Conservation (phyloP, 1,284 basidiomycete genomes). For the Ganoderma multipileum region DNA sequence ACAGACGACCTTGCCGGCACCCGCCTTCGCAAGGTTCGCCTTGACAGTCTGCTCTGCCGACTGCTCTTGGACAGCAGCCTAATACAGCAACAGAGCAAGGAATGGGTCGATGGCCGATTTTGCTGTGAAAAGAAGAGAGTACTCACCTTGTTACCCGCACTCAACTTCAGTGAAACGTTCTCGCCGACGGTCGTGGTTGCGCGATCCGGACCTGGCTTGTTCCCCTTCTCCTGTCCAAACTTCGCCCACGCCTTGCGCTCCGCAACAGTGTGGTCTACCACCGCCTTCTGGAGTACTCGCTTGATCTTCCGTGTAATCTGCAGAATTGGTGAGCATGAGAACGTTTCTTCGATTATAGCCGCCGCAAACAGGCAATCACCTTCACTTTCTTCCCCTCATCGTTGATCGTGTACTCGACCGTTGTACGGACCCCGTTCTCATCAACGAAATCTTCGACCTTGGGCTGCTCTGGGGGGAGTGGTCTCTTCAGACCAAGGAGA, state of each 20-base stretch:
- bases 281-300: slow-evolving; percentile 88
- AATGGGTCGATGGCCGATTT: background rate
- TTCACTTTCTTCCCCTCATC: slow-evolving; percentile 97
- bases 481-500: background rate
- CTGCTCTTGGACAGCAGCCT: slow-evolving; percentile 71
- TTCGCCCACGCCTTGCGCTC: slow-evolving; percentile 94
- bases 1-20: slow-evolving; percentile 91
- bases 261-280: slow-evolving; percentile 93
- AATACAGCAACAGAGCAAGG: background rate
- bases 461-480: slow-evolving; percentile 41
- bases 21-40: slow-evolving; percentile 70
- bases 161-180: slow-evolving; percentile 86
- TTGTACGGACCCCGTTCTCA: slow-evolving; percentile 89
- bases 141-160: slow-evolving; percentile 83
- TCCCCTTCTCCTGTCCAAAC: slow-evolving; percentile 93
- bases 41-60: slow-evolving; percentile 79
- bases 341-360: background rate
- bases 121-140: background rate
- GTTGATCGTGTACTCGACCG: slow-evolving; percentile 85
- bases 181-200: slow-evolving; percentile 98
- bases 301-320: slow-evolving; percentile 90
- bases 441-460: slow-evolving; percentile 75
- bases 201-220: slow-evolving; percentile 88
- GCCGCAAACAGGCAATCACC: slow-evolving; percentile 51
- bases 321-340: background rate